Base-by-base conservation (phyloP, 2,329 filamentous ascomycete species). In the Epichloe gansuensis region DNA sequence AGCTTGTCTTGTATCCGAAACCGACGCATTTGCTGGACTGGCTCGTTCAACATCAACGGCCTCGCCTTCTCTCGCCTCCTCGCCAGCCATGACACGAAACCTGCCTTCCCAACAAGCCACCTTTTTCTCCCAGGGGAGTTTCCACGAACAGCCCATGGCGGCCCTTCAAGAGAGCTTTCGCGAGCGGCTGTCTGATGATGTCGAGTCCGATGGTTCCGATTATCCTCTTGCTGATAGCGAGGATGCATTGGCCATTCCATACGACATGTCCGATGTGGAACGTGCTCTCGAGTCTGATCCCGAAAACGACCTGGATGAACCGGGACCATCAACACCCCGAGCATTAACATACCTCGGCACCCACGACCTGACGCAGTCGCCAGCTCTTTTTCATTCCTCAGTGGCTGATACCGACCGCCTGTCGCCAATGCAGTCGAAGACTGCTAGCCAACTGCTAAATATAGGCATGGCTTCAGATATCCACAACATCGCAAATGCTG, bases 1-100 rank as follows among this genome's bases (percentile, higher is more conserved):
- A 23, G 83, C 81, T 13, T 78, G 76, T 56, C 64, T 87, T 31
- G 80, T 87, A 41, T 84, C 82, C 3, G 82, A 87, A 58, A 78
- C 81, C 17, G 81, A 80, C 46, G 74, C 81, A 40, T 85, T 87
- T 53, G 78, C 81, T 4, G 74, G 74, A 9, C 65, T 84, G 40
- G 75, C 76, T 11, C 74, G 74, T 42, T 78, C 78, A 4, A 76
- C 80, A 2, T 77, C 79, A 2, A 68, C 79, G 57, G 57, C 64
- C 21, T 69, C 68, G 31, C 65, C 70, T 4, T 71, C 70, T 4
- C 58, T 67, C 12, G 56, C 65, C 21, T 74, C 75, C 5, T 84
- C 81, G 1, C 81, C 83, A 2, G 66, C 70, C 5, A 71, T 73
- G 53, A 68, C 66, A 9, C 58, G 64, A 25, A 68, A 64, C 46